Evolutionary conservation across 305 asterid species (phyloP), one percentile per base, ranked within the genome.

Genomic region (Fraxinus floribunda): DNA sequence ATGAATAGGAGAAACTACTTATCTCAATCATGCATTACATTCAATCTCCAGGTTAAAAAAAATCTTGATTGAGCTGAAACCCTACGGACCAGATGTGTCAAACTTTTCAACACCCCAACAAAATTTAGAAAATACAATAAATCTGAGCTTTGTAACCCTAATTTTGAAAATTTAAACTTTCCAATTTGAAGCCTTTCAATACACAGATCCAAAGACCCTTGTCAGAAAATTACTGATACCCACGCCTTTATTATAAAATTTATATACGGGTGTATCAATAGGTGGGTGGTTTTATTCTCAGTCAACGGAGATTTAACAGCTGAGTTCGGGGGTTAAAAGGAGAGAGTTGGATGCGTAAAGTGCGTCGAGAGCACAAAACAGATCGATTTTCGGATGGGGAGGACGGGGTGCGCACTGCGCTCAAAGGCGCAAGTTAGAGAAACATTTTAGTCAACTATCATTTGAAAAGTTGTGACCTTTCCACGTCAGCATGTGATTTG

Each of bases 311-410:
- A 78, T 66, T 75, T 75, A 80, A 87, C 88, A 20, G 73, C 32
- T 24, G 73, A 1, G 73, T 24, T 64, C 11, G 76, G 74, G 38
- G 60, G 29, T 60, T 57, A 81, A 8, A 55, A 20, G 86, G 34
- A 85, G 81, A 80, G 83, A 89, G 84, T 85, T 83, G 89, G 82
- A 90, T 88, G 89, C 94, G 94, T 91, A 90, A 90, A 74, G 86
- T 89, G 91, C 91, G 90, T 84, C 83, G 78, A 66, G 89, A 87
- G 88, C 91, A 90, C 78, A 80, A 86, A 92, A 90, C 92, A 88
- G 88, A 85, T 29, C 32, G 78, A 64, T 84, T 83, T 83, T 81
- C 85, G 89, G 82, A 0, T 75, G 64, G 41, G 81, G 77, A 81
- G 73, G 68, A 64, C 4, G 71, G 89, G 80, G 85, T 76, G 88